phyloP scores from a whole-genome alignment of 2,329 filamentous ascomycete species.

The Leptographium radiaticola region DNA sequence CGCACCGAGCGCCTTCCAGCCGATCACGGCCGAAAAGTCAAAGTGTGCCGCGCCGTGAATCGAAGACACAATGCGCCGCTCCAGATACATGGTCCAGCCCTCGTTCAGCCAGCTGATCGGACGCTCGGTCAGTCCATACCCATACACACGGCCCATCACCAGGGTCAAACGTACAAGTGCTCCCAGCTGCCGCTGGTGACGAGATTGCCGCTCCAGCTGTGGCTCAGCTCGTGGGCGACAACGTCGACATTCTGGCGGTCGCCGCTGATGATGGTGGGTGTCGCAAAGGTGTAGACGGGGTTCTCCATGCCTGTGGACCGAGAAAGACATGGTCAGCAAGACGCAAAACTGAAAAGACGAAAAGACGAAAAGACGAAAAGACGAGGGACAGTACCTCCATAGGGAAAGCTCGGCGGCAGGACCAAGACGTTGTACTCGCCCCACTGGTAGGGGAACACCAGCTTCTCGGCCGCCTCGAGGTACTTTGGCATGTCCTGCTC shows the following conservation, averaged over 20 bases:
- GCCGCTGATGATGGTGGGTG: constrained; percentile 84
- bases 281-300: constrained; percentile 88
- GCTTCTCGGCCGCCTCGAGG: constrained; percentile 69
- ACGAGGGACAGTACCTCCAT: constrained; percentile 46
- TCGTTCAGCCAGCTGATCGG: constrained; percentile 49
- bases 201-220: constrained; percentile 81
- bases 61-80: constrained; percentile 65
- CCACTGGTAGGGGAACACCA: constrained; percentile 84
- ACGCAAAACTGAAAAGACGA: no score
- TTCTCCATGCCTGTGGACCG: constrained; percentile 63
- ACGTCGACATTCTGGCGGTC: constrained; percentile 89
- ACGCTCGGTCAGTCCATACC: not conserved
- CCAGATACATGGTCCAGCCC: constrained; percentile 91
- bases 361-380: not conserved
- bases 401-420: constrained; percentile 79
- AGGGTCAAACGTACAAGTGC: constrained; percentile 45
- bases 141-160: not conserved
- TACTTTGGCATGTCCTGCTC: constrained; percentile 84
- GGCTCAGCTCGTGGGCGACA: constrained; percentile 72
- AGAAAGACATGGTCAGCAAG: not conserved
- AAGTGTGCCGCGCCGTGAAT: constrained; percentile 76
- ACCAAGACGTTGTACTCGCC: constrained; percentile 90
- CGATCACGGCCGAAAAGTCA: constrained; percentile 90
- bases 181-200: constrained; percentile 72
- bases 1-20: constrained; percentile 71